Evolutionary conservation across 169 alveolate genomes (phyloP).

Genomic region (Toxoplasma gondii): DNA sequence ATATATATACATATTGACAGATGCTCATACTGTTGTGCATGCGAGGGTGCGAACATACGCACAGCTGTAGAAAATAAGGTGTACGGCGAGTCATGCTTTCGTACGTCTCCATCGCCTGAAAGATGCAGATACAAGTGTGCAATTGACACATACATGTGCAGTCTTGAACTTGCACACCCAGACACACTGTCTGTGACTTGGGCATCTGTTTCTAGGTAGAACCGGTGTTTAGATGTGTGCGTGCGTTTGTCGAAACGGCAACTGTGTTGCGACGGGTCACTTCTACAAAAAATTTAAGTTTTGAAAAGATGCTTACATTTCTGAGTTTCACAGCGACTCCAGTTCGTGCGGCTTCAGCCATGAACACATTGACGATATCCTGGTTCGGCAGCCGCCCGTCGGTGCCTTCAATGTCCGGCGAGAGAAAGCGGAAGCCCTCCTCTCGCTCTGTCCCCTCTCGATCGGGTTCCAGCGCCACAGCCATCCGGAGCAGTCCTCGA

Average conservation of each 20-base stretch:
- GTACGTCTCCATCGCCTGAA: no score
- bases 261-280: background rate
- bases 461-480: slow-evolving; percentile 33
- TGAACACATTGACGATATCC: slow-evolving; percentile 14
- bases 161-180: no score
- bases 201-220: background rate
- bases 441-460: background rate
- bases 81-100: no score
- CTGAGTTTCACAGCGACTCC: background rate
- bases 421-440: slow-evolving; percentile 1
- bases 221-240: background rate
- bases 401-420: background rate
- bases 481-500: slow-evolving; percentile 38
- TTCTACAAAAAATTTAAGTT: background rate
- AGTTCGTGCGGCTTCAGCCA: background rate
- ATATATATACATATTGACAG: no score
- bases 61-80: background rate
- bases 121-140: background rate
- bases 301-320: background rate
- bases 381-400: slow-evolving; percentile 31
- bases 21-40: no score
- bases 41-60: background rate
- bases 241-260: background rate
- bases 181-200: background rate
- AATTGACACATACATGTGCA: no score